These are phyloP conservation scores for Eucommia ulmoides DNA, from an alignment of 257 asterid species.

Conservation along the genomic window DNA sequence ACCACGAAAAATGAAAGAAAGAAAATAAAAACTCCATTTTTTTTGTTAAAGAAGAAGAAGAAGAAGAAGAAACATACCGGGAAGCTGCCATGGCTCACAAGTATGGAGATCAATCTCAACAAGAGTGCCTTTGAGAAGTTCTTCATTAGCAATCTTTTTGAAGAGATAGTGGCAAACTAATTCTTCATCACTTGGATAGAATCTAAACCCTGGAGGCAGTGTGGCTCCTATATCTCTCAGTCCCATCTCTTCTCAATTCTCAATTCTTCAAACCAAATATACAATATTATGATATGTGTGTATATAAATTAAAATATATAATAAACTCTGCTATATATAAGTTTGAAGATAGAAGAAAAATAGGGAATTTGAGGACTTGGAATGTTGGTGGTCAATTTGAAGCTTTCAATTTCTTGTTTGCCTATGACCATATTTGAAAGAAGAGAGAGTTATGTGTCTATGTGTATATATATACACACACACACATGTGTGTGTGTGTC, in stretches of 20 bases:
- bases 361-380: background rate
- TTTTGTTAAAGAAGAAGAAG: too few species aligned
- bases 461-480: background rate
- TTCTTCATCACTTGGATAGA: conserved; percentile 86
- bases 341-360: background rate
- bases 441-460: background rate
- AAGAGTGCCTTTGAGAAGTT: conserved; percentile 39
- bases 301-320: too few species aligned
- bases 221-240: conserved; percentile 63
- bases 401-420: background rate
- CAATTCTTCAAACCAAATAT: background rate
- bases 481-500: too few species aligned
- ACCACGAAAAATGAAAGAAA: too few species aligned
- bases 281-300: too few species aligned
- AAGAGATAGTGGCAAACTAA: conserved; percentile 67
- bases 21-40: too few species aligned
- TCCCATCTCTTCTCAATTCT: conserved; percentile 26
- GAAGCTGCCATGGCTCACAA: conserved; percentile 98
- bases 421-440: background rate
- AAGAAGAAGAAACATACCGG: conserved; percentile 33
- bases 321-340: background rate
- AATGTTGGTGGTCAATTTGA: background rate
- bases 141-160: conserved; percentile 52
- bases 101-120: conserved; percentile 80
- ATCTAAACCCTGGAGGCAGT: conserved; percentile 15